Evolutionary conservation across 2,329 filamentous ascomycete species (phyloP).

Genomic region (Fusarium euwallaceae): DNA sequence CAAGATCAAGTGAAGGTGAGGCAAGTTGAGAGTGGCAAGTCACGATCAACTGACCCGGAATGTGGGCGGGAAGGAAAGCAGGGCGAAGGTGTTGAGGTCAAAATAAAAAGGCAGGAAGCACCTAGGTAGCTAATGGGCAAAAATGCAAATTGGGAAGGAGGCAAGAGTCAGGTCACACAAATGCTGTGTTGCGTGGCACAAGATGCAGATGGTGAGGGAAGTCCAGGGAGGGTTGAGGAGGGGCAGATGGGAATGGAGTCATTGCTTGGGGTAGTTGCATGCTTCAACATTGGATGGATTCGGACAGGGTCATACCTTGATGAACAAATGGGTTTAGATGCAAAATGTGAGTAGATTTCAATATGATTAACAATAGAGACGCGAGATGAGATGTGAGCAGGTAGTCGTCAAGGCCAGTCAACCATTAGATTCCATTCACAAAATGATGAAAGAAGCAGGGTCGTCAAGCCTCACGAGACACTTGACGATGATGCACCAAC

Average conservation of each 20-base stretch:
- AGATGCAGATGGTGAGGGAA: conserved; percentile 1
- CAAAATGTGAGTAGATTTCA: neutral
- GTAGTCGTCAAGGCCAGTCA: neutral
- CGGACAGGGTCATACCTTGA: conserved; percentile 32
- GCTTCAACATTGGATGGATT: conserved; percentile 5
- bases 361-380: neutral
- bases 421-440: neutral
- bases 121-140: neutral
- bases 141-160: conserved; percentile 5
- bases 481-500: conserved; percentile 15
- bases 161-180: conserved; percentile 9
- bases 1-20: neutral
- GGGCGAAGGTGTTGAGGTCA: neutral
- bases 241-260: conserved; percentile 31
- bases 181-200: neutral
- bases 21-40: neutral
- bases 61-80: neutral
- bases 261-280: conserved; percentile 26
- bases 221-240: conserved; percentile 31
- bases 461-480: conserved; percentile 33
- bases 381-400: neutral
- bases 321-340: neutral
- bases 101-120: neutral
- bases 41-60: neutral
- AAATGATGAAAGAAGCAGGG: neutral